A percentile compares a stretch with the other conserved stretches of the same genome.
phyloP scores from a whole-genome alignment of 345 rosid genomes.

The Eucalyptus rudis region DNA sequence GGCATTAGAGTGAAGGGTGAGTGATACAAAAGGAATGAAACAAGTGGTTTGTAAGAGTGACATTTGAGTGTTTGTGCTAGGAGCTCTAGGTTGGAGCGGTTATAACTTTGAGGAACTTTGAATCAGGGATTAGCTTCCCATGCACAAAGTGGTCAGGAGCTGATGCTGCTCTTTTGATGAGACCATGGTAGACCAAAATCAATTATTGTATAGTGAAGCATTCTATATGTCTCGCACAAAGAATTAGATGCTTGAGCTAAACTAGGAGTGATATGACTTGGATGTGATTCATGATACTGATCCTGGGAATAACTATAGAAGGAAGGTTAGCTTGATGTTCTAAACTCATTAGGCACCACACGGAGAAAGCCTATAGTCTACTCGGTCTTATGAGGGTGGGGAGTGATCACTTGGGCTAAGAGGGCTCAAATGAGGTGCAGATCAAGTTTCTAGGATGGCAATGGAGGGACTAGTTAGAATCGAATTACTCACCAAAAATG shows the following conservation, averaged over 20 bases:
- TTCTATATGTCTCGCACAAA: not conserved
- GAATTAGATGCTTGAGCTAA: not conserved
- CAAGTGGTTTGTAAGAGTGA: not conserved
- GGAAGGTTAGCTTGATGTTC: not conserved
- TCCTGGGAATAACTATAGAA: not conserved
- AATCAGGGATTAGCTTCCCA: not conserved
- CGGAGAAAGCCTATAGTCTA: not conserved
- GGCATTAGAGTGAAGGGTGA: not conserved
- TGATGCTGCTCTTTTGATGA: not conserved
- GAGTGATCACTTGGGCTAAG: not conserved
- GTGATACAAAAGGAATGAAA: not conserved
- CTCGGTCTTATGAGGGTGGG: not conserved
- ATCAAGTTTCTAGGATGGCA: not conserved
- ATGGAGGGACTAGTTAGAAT: not conserved
- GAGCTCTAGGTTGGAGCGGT: not conserved
- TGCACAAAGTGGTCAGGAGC: not conserved
- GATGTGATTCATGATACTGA: not conserved
- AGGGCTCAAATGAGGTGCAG: not conserved
- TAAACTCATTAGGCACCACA: not conserved
- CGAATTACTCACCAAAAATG: not conserved
- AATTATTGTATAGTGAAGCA: not conserved
- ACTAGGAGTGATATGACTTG: not conserved
- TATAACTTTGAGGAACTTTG: too few species aligned
- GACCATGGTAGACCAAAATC: fast-evolving
- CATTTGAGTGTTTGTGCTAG: not conserved